phyloP scores from a whole-genome alignment of 352 stramenopile genomes.

The Pythium rishiriense region DNA sequence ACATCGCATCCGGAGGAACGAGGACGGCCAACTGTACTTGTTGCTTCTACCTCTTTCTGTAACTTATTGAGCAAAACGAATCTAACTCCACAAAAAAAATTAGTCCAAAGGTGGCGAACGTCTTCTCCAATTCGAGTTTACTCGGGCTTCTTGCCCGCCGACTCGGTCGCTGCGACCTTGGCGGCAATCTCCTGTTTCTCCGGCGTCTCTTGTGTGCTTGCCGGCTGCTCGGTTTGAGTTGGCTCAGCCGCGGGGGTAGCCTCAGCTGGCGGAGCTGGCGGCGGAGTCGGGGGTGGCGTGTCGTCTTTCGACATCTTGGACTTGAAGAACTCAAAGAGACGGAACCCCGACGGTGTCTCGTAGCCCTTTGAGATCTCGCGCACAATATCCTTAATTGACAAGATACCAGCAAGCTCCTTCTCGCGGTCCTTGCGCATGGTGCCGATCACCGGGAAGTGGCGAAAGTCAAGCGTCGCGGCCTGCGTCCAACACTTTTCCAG shows the following conservation, averaged over 20 bases:
- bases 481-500: slow-evolving; percentile 81
- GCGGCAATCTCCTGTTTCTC: slow-evolving; percentile 18
- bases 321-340: slow-evolving; percentile 87
- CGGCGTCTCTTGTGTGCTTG: slow-evolving; percentile 11
- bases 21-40: background rate
- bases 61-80: slow-evolving; percentile 28
- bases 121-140: slow-evolving; percentile 4
- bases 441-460: slow-evolving; percentile 82
- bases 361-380: slow-evolving; percentile 83
- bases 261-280: background rate
- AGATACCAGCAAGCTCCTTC: slow-evolving; percentile 78
- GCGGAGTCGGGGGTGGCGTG: slow-evolving; percentile 18
- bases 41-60: slow-evolving; percentile 13
- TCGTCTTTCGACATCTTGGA: slow-evolving; percentile 67
- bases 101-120: too few relatives aligned
- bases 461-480: slow-evolving; percentile 63
- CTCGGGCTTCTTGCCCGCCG: slow-evolving; percentile 18
- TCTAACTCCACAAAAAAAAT: slow-evolving; percentile 9
- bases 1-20: background rate
- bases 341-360: slow-evolving; percentile 68
- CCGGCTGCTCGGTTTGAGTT: slow-evolving; percentile 16
- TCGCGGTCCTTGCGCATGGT: slow-evolving; percentile 72
- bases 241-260: background rate
- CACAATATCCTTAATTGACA: slow-evolving; percentile 88
- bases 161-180: slow-evolving; percentile 5